Conservation (phyloP, 306 rosid species). For the Mucuna pruriens region DNA sequence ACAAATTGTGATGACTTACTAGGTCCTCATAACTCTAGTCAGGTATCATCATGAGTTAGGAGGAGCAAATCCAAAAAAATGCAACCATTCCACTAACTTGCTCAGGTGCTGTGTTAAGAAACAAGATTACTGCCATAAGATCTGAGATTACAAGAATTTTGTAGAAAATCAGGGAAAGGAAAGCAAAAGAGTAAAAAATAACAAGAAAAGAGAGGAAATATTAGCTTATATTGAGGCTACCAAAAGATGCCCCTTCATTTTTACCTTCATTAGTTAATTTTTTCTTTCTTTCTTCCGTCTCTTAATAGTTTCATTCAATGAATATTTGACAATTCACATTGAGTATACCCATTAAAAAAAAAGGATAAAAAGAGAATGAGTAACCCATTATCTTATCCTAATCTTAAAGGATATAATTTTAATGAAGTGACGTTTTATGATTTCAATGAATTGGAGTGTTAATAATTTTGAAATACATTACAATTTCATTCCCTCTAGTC, state of each 20-base stretch:
- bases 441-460: background rate
- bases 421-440: background rate
- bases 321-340: background rate
- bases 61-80: slow-evolving; percentile 25
- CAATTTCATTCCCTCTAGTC: background rate
- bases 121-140: slow-evolving; percentile 37
- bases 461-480: background rate
- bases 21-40: slow-evolving; percentile 51
- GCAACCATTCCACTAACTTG: slow-evolving; percentile 36
- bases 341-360: background rate
- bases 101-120: slow-evolving; percentile 37
- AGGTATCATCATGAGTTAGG: slow-evolving; percentile 26
- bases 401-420: background rate
- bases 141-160: slow-evolving; percentile 58
- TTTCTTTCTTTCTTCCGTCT: background rate
- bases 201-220: background rate
- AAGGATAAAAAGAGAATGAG: background rate
- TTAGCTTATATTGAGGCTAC: slow-evolving; percentile 44
- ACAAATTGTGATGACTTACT: slow-evolving; percentile 57
- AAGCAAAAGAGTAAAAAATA: background rate
- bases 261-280: slow-evolving; percentile 34
- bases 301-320: slow-evolving; percentile 22
- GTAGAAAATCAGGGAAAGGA: slow-evolving; percentile 45
- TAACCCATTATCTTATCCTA: background rate
- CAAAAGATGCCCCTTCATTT: slow-evolving; percentile 45